Evolutionary conservation across 139 green algal species (phyloP).

Genomic region (Chlamydomonas sp.): DNA sequence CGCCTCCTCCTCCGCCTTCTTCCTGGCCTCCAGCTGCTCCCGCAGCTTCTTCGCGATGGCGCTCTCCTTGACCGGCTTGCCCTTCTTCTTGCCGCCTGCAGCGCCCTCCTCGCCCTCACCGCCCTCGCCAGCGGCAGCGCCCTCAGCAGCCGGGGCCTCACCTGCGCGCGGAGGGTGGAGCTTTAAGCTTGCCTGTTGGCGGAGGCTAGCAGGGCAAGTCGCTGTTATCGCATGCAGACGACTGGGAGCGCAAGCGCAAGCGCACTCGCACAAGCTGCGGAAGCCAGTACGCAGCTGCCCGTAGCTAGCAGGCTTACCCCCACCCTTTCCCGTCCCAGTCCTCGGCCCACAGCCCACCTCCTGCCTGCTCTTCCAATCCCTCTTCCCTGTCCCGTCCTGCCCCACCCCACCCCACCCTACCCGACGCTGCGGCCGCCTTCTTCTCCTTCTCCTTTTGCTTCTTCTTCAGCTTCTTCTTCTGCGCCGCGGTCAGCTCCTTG

Average conservation of each 20-base stretch:
- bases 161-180: background rate
- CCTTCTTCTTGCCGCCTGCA: conserved; percentile 57
- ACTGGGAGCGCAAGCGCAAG: too few relatives aligned
- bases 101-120: conserved; percentile 49
- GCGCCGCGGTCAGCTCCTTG: conserved; percentile 73
- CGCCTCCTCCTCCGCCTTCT: conserved; percentile 74
- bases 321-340: too few relatives aligned
- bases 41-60: conserved; percentile 80
- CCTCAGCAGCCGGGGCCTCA: conserved; percentile 15
- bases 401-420: background rate
- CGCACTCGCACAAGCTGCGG: too few relatives aligned
- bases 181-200: too few relatives aligned
- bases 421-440: conserved; percentile 61
- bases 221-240: too few relatives aligned
- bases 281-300: too few relatives aligned
- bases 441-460: conserved; percentile 85
- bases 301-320: too few relatives aligned
- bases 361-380: too few relatives aligned
- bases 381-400: too few relatives aligned
- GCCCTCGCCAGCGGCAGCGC: conserved; percentile 7
- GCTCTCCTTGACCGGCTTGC: conserved; percentile 77
- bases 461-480: conserved; percentile 92
- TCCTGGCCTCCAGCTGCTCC: conserved; percentile 78
- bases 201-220: too few relatives aligned
- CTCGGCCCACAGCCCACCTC: too few relatives aligned